Evolutionary conservation across 441 rosid species (phyloP), one percentile per base, ranked within the genome.

Genomic region (Populus hybrid): DNA sequence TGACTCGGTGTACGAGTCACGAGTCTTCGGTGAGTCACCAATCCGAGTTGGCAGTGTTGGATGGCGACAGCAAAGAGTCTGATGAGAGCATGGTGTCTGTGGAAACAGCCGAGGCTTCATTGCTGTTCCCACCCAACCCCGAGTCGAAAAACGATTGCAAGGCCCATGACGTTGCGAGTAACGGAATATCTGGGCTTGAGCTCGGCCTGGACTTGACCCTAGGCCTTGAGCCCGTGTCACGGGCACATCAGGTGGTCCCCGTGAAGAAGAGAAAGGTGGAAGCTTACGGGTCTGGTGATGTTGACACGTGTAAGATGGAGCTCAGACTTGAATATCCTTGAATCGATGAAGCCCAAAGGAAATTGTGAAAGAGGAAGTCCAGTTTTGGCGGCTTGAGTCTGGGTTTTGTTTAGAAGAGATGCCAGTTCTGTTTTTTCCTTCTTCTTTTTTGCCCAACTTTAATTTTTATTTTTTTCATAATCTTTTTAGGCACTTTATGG

Each of bases 1-100:
- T 79, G 78, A 87, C 88, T 78, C 82, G 88, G 80, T 84, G 91
- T 64, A 86, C 90, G 77, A 93, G 98, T 66, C 98, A 92, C 74
- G 97, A 91, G 11, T 94, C 97, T 3, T 88, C 95, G 7, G 81
- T 90, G 85, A 92, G 98, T 79, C 92, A 89, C 83, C 90, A 85
- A 77, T 86, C 91, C 12, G 87, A 88, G 87, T 69, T 84, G 75
- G 87, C 80, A 23, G 82, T 73, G 65, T 81, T 79, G 64, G 93
- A 84, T 56, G 91, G 83, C 0, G 97, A 91, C 26, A 91, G 93
- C 78, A 85, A 88, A 77, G 84, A 91, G 53, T 79, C 82, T 45
- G 87, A 84, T 35, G 87, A 86, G 82, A 87, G 92, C 79, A 87
- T 86, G 86, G 81, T 87, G 29, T 93, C 97, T 2, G 90, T 75